Conservation (phyloP, 768 basidiomycete species). For the Hortiboletus campestris region DNA sequence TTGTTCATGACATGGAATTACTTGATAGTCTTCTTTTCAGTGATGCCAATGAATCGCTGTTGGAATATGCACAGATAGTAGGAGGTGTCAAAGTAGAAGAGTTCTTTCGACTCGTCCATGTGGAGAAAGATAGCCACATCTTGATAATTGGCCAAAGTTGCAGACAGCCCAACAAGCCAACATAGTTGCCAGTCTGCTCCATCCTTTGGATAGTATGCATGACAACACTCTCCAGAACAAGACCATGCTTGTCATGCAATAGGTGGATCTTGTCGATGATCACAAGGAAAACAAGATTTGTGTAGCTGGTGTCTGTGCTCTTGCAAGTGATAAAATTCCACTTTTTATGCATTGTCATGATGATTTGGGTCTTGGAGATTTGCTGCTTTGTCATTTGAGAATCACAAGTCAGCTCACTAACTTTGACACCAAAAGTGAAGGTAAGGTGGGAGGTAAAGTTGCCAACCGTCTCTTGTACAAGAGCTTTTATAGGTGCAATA, state of each 20-base stretch:
- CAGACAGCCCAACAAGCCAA: slow-evolving; percentile 92
- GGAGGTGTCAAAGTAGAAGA: slow-evolving; percentile 96
- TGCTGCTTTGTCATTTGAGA: slow-evolving; percentile 98
- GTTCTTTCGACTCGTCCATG: slow-evolving; percentile 85
- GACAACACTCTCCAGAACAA: slow-evolving; percentile 89
- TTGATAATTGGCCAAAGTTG: slow-evolving; percentile 97
- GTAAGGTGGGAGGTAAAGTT: slow-evolving; percentile 80
- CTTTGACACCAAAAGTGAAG: slow-evolving; percentile 66
- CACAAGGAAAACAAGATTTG: slow-evolving; percentile 92
- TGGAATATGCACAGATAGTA: slow-evolving; percentile 93
- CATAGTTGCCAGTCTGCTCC: slow-evolving; percentile 93
- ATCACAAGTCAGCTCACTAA: slow-evolving; percentile 96
- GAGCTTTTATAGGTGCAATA: slow-evolving; percentile 98
- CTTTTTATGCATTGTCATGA: slow-evolving; percentile 98
- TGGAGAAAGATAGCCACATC: slow-evolving; percentile 97
- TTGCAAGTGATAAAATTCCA: slow-evolving; percentile 99
- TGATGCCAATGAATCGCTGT: slow-evolving; percentile 96
- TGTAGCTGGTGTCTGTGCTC: slow-evolving; percentile 94
- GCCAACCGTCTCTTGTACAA: slow-evolving; percentile 98
- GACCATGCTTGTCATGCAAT: slow-evolving; percentile 96
- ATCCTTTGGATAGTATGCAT: slow-evolving; percentile 88
- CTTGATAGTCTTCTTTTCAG: slow-evolving; percentile 99
- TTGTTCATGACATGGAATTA: slow-evolving; percentile 98
- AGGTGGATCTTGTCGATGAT: slow-evolving; percentile 99
- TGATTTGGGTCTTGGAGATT: slow-evolving; percentile 95